Conservation (phyloP, 1,284 basidiomycete genomes). For the Marasmius oreades region DNA sequence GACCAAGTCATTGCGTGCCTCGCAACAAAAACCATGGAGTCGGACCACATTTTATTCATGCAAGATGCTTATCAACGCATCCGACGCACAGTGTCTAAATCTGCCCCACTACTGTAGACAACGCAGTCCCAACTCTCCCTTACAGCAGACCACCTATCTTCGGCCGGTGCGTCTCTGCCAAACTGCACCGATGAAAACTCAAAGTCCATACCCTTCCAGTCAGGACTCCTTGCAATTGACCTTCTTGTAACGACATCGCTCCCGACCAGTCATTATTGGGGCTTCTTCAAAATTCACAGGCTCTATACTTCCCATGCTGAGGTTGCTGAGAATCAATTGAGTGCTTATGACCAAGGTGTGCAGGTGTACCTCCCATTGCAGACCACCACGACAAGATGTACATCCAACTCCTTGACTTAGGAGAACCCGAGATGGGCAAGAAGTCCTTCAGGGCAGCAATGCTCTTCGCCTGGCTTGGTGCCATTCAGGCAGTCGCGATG, state of each 20-base stretch:
- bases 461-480: conserved; percentile 11
- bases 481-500: conserved; percentile 2
- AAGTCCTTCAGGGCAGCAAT: conserved; percentile 14
- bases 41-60: too few relatives aligned
- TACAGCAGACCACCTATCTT: too few relatives aligned
- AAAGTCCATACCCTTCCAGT: too few relatives aligned
- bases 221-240: too few relatives aligned
- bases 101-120: too few relatives aligned
- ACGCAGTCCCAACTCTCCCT: too few relatives aligned
- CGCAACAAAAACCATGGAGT: too few relatives aligned
- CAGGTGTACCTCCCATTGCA: conserved; percentile 10
- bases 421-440: not conserved
- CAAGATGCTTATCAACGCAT: too few relatives aligned
- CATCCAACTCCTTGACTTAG: not conserved
- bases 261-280: conserved; percentile 15
- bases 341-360: conserved; percentile 14
- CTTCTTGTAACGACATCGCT: conserved; percentile 10
- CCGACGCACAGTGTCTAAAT: too few relatives aligned
- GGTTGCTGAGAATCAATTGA: conserved; percentile 13
- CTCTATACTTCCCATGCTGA: conserved; percentile 5
- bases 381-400: conserved; percentile 9
- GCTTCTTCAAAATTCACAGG: conserved; percentile 15
- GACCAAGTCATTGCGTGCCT: too few relatives aligned
- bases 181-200: too few relatives aligned
- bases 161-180: too few relatives aligned